Percentiles rank a stretch among this genome's conserved stretches.
These are phyloP conservation scores for Chaetothyriales sp. DNA, from an alignment of 2,329 filamentous ascomycete species.

Conservation along the genomic window DNA sequence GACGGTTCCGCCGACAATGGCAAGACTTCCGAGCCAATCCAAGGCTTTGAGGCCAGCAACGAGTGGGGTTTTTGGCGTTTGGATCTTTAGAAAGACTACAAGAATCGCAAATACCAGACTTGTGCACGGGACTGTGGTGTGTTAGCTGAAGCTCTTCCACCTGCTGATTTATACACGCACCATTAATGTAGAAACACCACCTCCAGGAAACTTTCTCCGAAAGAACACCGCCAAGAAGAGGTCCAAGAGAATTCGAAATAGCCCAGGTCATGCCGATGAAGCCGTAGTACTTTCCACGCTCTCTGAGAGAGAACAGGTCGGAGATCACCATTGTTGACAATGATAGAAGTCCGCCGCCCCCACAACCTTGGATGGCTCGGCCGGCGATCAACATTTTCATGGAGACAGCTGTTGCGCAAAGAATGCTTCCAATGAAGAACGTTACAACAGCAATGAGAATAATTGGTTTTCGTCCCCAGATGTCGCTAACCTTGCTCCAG, in stretches of 20 bases:
- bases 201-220: conserved; percentile 28
- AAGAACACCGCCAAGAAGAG: conserved; percentile 30
- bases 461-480: conserved; percentile 52
- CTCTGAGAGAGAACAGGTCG: conserved; percentile 44
- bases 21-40: conserved; percentile 44
- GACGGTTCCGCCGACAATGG: conserved; percentile 61
- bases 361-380: conserved; percentile 40
- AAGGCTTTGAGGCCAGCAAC: conserved; percentile 24
- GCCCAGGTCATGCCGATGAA: conserved; percentile 51
- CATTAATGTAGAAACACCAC: conserved; percentile 44
- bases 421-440: conserved; percentile 37
- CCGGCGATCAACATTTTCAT: conserved; percentile 42
- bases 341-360: conserved; percentile 40
- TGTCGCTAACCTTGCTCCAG: conserved; percentile 53
- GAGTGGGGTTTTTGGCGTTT: conserved; percentile 24
- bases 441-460: conserved; percentile 38
- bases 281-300: conserved; percentile 49
- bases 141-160: conserved; percentile 39
- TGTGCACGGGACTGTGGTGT: conserved; percentile 40
- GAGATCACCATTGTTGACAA: conserved; percentile 42
- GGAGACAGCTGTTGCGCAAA: conserved; percentile 35
- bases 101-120: conserved; percentile 37
- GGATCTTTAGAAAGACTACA: conserved; percentile 39
- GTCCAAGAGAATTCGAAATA: conserved; percentile 41
- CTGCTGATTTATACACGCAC: conserved; percentile 19